Conservation (phyloP, 345 rosid genomes). For the Diplotaxis tenuifolia region DNA sequence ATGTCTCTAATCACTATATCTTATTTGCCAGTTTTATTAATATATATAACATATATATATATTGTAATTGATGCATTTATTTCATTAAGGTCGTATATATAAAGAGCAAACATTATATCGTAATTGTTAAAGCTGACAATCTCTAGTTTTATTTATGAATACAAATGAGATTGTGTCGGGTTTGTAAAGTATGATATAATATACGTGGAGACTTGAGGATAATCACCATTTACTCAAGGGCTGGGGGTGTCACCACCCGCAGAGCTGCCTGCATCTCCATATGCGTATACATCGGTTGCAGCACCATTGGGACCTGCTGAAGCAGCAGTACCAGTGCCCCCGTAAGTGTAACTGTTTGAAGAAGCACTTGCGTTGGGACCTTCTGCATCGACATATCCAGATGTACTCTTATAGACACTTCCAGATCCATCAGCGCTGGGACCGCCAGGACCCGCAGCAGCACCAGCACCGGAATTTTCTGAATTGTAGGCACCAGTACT, state of each 20-base stretch:
- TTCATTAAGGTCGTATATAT: no score
- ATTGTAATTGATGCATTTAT: no score
- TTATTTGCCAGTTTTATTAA: no score
- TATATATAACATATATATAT: no score
- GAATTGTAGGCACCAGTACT: neutral
- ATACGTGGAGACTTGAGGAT: neutral
- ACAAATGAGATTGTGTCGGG: conserved; percentile 2
- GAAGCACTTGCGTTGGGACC: neutral
- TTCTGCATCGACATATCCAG: no score
- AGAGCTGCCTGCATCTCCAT: neutral
- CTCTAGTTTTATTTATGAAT: conserved; percentile 16
- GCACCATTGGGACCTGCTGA: neutral
- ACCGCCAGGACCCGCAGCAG: no score
- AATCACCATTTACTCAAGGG: neutral
- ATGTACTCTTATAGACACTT: no score
- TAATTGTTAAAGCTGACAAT: neutral
- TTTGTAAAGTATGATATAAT: neutral
- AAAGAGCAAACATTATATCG: neutral
- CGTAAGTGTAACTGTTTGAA: neutral
- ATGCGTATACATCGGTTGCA: neutral
- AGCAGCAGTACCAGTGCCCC: neutral
- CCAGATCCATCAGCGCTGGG: no score
- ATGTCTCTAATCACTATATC: no score
- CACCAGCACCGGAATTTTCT: neutral
- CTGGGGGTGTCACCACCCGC: neutral